These are phyloP conservation scores for Arachnomyces sp. DNA, from an alignment of 2,329 filamentous ascomycete genomes.

Conservation along the genomic window DNA sequence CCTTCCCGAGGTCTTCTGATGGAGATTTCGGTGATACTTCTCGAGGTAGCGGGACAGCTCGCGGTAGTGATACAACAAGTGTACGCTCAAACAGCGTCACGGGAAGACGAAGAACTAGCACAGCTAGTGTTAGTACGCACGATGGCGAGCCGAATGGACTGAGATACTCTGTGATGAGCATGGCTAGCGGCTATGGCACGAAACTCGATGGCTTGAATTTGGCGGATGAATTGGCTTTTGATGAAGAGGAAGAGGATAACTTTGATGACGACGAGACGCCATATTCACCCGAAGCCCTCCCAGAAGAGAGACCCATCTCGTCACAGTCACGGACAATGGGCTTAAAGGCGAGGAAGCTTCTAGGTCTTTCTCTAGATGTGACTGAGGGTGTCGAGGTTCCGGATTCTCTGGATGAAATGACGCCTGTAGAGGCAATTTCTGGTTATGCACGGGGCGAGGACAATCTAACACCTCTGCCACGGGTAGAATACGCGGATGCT, in stretches of 20 bases:
- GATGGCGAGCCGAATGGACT: slow-evolving; percentile 48
- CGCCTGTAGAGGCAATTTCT: slow-evolving; percentile 10
- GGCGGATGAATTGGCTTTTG: slow-evolving; percentile 84
- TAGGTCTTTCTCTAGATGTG: slow-evolving; percentile 34
- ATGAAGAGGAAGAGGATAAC: slow-evolving; percentile 60
- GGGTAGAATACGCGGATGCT: slow-evolving; percentile 59
- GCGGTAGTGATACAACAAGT: slow-evolving; percentile 61
- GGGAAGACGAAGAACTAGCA: slow-evolving; percentile 50
- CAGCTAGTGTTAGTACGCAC: slow-evolving; percentile 43
- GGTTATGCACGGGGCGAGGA: slow-evolving; percentile 42
- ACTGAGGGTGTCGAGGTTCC: slow-evolving; percentile 19
- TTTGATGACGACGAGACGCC: slow-evolving; percentile 58
- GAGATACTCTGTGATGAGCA: slow-evolving; percentile 62
- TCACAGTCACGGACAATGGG: slow-evolving; percentile 30
- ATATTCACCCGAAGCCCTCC: slow-evolving; percentile 36
- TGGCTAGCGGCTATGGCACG: slow-evolving; percentile 44
- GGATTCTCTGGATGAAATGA: slow-evolving; percentile 13
- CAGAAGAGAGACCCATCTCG: slow-evolving; percentile 36
- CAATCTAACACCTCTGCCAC: slow-evolving; percentile 23
- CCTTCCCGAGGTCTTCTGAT: slow-evolving; percentile 34
- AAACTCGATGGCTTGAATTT: slow-evolving; percentile 64
- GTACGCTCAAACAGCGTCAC: slow-evolving; percentile 62
- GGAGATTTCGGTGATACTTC: slow-evolving; percentile 53
- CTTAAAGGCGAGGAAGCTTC: slow-evolving; percentile 37
- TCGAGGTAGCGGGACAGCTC: slow-evolving; percentile 47